Evolutionary conservation across 1,284 basidiomycete genomes (phyloP).

Genomic region (Apiotrichum veenhuisii): DNA sequence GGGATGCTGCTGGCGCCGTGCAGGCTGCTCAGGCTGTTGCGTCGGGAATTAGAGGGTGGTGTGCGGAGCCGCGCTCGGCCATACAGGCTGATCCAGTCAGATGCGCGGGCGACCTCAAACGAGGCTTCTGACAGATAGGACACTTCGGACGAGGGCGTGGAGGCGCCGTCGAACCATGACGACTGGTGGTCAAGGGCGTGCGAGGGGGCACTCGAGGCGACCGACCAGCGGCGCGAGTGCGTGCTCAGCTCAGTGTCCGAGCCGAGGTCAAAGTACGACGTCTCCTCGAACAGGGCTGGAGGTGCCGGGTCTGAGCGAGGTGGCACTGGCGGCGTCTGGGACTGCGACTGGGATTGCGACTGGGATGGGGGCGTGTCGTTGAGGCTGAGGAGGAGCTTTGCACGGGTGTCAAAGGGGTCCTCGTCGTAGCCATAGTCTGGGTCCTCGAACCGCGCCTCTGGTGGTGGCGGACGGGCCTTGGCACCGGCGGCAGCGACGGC

Average conservation of each 20-base stretch:
- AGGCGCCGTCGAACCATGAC: not conserved
- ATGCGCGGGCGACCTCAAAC: conserved; percentile 16
- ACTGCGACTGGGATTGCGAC: not conserved
- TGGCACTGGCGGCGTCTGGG: not conserved
- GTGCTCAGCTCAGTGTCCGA: not conserved
- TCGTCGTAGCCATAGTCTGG: conserved; percentile 23
- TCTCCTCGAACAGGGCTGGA: not conserved
- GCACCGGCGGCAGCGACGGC: conserved; percentile 10
- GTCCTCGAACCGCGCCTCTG: conserved; percentile 5
- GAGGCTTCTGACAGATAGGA: conserved; percentile 9
- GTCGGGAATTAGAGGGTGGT: not conserved
- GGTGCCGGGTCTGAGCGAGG: not conserved
- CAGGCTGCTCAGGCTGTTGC: conserved; percentile 4
- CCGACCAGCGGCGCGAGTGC: conserved; percentile 1
- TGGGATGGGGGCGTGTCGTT: not conserved
- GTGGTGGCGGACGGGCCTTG: conserved; percentile 6
- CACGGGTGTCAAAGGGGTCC: conserved; percentile 20
- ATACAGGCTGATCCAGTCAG: conserved; percentile 16
- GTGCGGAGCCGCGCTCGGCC: conserved; percentile 5
- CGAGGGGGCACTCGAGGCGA: not conserved
- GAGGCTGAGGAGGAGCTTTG: conserved; percentile 8
- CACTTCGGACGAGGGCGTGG: not conserved
- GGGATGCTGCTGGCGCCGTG: not conserved
- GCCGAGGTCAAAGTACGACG: conserved; percentile 5
- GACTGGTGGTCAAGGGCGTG: no score